Base-by-base conservation (phyloP, 768 basidiomycete species). In the Podaxis sp. region DNA sequence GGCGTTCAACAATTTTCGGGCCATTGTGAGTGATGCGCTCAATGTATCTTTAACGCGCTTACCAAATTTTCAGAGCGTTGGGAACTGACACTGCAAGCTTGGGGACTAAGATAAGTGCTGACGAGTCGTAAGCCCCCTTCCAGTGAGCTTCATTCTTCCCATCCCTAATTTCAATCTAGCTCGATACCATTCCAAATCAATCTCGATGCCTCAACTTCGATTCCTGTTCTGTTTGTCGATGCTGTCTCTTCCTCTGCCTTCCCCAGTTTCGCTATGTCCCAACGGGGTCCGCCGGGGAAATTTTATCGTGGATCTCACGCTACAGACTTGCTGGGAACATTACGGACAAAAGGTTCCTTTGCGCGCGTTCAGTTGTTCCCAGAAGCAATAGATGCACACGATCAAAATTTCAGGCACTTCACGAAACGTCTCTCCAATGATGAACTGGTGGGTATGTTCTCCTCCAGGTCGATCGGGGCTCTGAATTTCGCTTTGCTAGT, bases 1-100 rank as follows among this genome's bases (percentile, higher is more conserved):
- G 75, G 62, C 74, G 75, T 40, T 77, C 82, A n/a, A 88, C 87
- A 0, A 89, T 89, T 27, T 89, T 89, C 66, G 87, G 86, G 22
- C 84, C 85, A 57, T 69, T 88, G 88, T 88, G 59, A 66, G 86
- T 76, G 13, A 24, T 50, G 12, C 12, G 22, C 25, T 24, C 7
- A 27, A 7, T 15, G 49, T 25, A 50, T 50, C 27, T 38, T 40
- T 24, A 15, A 36, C 38, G 62, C 24, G 27, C 51, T 64, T 59
- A 46, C 64, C 36, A 65, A 46, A 43, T 15, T 41, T n/a, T 68
- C 63, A 82, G 80, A 57, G 76, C 75, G 8, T 65, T 78, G 60
- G 80, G 76, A 12, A 75, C 72, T 7, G 71, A 75, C 50, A 15
- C 9, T 37, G 60, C 68, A 33, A 54, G 33, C 36, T 40, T 65